Evolutionary conservation across 257 asterid species (phyloP).

Genomic region (Marsdenia floribunda): DNA sequence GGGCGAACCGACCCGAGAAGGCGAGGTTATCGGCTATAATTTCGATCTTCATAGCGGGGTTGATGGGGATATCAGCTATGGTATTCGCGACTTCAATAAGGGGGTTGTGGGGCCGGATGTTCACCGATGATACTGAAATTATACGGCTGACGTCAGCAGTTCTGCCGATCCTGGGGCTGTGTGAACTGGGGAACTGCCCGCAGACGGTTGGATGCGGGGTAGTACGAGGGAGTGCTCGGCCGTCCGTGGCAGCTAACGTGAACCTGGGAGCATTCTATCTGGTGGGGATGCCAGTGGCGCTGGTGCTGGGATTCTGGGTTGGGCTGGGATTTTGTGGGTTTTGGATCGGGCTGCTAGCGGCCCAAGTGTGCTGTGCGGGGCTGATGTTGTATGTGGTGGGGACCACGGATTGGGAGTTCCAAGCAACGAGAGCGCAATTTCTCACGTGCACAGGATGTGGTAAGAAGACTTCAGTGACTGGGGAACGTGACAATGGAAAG

Average conservation of each 20-base stretch:
- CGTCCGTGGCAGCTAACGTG: slow-evolving; percentile 71
- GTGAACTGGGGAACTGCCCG: slow-evolving; percentile 89
- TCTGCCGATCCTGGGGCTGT: slow-evolving; percentile 67
- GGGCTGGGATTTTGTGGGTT: slow-evolving; percentile 73
- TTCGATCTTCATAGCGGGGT: slow-evolving; percentile 38
- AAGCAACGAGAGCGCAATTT: slow-evolving; percentile 61
- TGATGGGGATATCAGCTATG: slow-evolving; percentile 61
- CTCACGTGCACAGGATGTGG: slow-evolving; percentile 58
- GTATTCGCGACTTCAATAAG: slow-evolving; percentile 40
- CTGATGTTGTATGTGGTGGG: slow-evolving; percentile 75
- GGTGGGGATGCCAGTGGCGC: slow-evolving; percentile 77
- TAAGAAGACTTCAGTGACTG: slow-evolving; percentile 25
- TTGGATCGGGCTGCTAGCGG: slow-evolving; percentile 71
- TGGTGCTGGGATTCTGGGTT: slow-evolving; percentile 51
- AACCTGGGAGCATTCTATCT: slow-evolving; percentile 76
- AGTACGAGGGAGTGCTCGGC: slow-evolving; percentile 74
- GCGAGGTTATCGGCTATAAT: slow-evolving; percentile 49
- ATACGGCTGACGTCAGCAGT: slow-evolving; percentile 56
- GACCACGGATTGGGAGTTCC: slow-evolving; percentile 64
- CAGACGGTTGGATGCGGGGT: slow-evolving; percentile 90
- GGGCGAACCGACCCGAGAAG: slow-evolving; percentile 57
- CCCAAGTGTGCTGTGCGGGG: slow-evolving; percentile 80
- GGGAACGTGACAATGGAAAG: slow-evolving; percentile 32
- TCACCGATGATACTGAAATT: slow-evolving; percentile 41
- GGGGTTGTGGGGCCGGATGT: slow-evolving; percentile 60